Base-by-base conservation (phyloP, 805 yeast species). In the Saccharomyces paradoxus region DNA sequence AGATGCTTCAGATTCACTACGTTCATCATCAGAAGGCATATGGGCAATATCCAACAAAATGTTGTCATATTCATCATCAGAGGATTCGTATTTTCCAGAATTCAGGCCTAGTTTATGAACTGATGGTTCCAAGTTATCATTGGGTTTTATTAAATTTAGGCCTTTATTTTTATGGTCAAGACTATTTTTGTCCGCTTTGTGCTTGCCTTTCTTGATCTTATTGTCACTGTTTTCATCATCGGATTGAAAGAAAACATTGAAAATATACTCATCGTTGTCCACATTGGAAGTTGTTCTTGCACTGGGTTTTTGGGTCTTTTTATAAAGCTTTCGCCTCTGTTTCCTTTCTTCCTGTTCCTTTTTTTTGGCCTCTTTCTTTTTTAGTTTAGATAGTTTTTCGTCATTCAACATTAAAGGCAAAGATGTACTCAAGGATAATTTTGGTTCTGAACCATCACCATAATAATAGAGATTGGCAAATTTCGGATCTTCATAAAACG, bases 401-500 rank as follows among this genome's bases (percentile, higher is more conserved):
- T 67, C 71, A 48, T 65, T 68, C 21, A 68, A 50, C 31, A 68
- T 59, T 44, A 67, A 50, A n/a, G 72, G 71, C 26, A 68, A 53
- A 24, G 69, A 65, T 21, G 73, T 68, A 48, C 70, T 67, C 52
- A 69, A 57, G 30, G 67, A 63, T 37, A 69, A 51, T 31, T 65
- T 64, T 26, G 71, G 71, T 56, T 66, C 72, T 41, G 58, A 61
- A n/a, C 68, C 67, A 21, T 62, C 63, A 55, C 65, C 70, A 52
- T 68, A 67, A 52, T 67, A 68, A 50, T 68, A 62, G 17, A 69
- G 54, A 51, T 64, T 67, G 2, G 72, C 66, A 57, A 69, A 68
- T 55, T 67, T 69, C 0, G 75, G 71, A 59, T 74, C 77, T 58
- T 74, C 77, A 58, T 73, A 74, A 59, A 67, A 74, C 2, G 78